Evolutionary conservation across 2,329 filamentous ascomycete genomes (phyloP).

Genomic region (Ceratocystis smalleyi): DNA sequence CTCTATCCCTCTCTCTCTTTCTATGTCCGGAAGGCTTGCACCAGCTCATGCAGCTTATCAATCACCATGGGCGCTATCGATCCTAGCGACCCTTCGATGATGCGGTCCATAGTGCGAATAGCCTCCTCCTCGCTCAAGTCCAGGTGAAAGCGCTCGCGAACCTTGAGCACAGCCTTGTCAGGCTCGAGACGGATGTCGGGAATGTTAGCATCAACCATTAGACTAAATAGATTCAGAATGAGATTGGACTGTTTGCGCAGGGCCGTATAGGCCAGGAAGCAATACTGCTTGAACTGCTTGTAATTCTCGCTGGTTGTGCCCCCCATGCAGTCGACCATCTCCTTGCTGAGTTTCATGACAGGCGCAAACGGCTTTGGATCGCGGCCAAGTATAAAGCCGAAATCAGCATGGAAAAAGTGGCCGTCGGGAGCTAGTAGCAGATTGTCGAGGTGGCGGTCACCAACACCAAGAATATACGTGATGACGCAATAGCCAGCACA

Average conservation of each 20-base stretch:
- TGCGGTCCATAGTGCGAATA: slow-evolving; percentile 67
- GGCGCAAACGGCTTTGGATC: slow-evolving; percentile 96
- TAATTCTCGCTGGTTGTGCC: slow-evolving; percentile 70
- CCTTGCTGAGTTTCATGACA: slow-evolving; percentile 88
- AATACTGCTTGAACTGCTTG: slow-evolving; percentile 82
- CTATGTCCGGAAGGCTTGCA: slow-evolving; percentile 75
- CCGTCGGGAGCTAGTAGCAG: slow-evolving; percentile 76
- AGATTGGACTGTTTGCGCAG: slow-evolving; percentile 78
- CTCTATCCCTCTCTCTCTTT: background rate
- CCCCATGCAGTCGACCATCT: slow-evolving; percentile 99
- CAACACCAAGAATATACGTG: slow-evolving; percentile 91
- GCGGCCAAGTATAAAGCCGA: slow-evolving; percentile 91
- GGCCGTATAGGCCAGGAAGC: slow-evolving; percentile 85
- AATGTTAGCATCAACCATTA: slow-evolving; percentile 97
- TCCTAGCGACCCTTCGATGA: slow-evolving; percentile 82
- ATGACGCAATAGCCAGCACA: slow-evolving; percentile 98
- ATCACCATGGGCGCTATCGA: slow-evolving; percentile 87
- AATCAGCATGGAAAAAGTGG: slow-evolving; percentile 97
- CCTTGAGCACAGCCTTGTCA: slow-evolving; percentile 87
- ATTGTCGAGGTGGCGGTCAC: slow-evolving; percentile 91
- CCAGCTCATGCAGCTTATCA: slow-evolving; percentile 83
- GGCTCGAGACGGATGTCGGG: slow-evolving; percentile 86
- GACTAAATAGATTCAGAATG: slow-evolving; percentile 83
- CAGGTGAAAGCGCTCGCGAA: slow-evolving; percentile 84
- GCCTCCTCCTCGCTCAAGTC: slow-evolving; percentile 88